Percentiles rank a stretch among this genome's conserved stretches.
These are phyloP conservation scores for Steccherinum ochraceum DNA, from an alignment of 768 basidiomycete genomes.

Conservation along the genomic window DNA sequence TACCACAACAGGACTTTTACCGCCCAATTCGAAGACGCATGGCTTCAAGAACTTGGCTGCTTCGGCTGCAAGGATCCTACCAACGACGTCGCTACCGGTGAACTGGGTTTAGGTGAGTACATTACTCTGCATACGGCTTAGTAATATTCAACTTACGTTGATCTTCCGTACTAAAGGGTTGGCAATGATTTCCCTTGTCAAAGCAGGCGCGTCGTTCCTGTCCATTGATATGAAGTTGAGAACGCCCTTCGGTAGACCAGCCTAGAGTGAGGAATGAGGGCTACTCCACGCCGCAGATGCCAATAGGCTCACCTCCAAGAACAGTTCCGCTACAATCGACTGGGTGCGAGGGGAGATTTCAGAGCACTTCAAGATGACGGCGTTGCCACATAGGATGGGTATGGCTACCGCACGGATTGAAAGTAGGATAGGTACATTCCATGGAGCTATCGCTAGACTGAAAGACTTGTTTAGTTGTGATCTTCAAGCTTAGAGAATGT, in stretches of 20 bases:
- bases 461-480: background rate
- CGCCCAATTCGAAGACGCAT: constrained; percentile 49
- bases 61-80: constrained; percentile 44
- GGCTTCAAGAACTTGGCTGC: constrained; percentile 54
- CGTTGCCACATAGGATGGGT: constrained; percentile 51
- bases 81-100: constrained; percentile 50
- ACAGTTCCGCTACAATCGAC: constrained; percentile 36
- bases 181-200: constrained; percentile 47
- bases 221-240: constrained; percentile 49
- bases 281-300: background rate
- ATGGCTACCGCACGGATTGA: constrained; percentile 37
- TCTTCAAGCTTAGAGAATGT: background rate
- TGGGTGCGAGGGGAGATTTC: constrained; percentile 45
- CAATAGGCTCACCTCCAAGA: constrained; percentile 31
- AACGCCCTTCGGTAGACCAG: constrained; percentile 56
- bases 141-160: constrained; percentile 30
- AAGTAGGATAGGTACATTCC: constrained; percentile 47
- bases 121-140: background rate
- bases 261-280: constrained; percentile 22
- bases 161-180: constrained; percentile 48
- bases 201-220: constrained; percentile 33
- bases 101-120: constrained; percentile 27
- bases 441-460: constrained; percentile 48
- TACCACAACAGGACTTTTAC: constrained; percentile 47
- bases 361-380: constrained; percentile 46